Base-by-base conservation (phyloP, 805 yeast genomes). In the Monosporozyma solicola region DNA sequence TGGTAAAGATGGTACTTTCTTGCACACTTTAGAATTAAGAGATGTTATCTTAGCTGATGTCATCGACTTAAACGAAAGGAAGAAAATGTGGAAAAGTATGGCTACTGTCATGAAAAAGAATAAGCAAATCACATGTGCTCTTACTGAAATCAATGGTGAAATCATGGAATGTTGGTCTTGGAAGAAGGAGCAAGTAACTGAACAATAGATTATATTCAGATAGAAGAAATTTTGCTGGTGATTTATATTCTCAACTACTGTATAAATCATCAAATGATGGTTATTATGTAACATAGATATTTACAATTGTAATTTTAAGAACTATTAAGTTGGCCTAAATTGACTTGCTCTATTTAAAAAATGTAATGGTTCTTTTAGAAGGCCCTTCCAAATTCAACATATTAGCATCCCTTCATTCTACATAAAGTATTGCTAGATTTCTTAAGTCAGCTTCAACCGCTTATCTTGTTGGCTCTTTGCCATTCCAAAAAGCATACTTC, bases 121-220 rank as follows among this genome's bases (percentile, higher is more conserved):
- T 61, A 48, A 53, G 5, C 82, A 82, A 58, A 79, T 89, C 16
- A 75, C 81, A 49, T 71, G 74, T 16, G 74, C 79, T 41, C 77
- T 82, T 53, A 70, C 80, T 49, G 97, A 89, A 64, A 75, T 82
- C 32, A 83, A 84, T 60, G 96, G 96, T 29, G 96, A 89, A 60
- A 85, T 89, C 56, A 77, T 85, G 72, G 80, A 81, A 63, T 86
- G 86, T 22, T 87, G 95, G 88, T 87, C 84, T 61, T 89, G 95
- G 96, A 76, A 80, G 35, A 37, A 47, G 15, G 11, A 15, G 3
- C 32, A 22, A 32, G 27, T 20, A 13, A 35, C 39, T 32, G 41
- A 16, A 4, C 15, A 31, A 20, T 9, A 16, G 44, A 35, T 15
- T 35, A 35, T 35, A 35, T 35, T 35, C 39, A 15, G n/a, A 35